These are phyloP conservation scores for Wickerhamiella nectarea DNA, from an alignment of 805 yeast genomes.

Conservation along the genomic window DNA sequence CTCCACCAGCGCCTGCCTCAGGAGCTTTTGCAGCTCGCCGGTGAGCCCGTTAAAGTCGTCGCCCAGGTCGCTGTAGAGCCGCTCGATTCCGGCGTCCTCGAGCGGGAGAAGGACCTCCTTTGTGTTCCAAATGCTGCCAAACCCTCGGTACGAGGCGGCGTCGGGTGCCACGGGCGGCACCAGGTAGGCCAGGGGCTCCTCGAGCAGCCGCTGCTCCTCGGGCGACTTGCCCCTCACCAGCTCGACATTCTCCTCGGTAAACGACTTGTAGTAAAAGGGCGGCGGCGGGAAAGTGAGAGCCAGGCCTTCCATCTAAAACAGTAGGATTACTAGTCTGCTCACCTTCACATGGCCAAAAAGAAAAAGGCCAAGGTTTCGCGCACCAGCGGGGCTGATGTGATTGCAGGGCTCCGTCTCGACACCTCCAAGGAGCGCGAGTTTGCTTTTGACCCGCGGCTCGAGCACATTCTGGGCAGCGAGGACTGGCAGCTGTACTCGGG, in stretches of 20 bases:
- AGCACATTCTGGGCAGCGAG: not conserved
- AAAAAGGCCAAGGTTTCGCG: slow-evolving; percentile 8
- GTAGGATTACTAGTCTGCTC: too few relatives aligned
- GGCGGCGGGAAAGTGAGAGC: slow-evolving; percentile 90
- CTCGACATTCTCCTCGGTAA: slow-evolving; percentile 48
- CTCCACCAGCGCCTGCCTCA: slow-evolving; percentile 65
- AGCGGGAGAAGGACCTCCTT: slow-evolving; percentile 64
- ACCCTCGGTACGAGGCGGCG: slow-evolving; percentile 56
- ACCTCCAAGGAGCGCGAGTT: not conserved
- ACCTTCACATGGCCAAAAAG: slow-evolving; percentile 10
- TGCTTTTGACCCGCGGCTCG: not conserved
- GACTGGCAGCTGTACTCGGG: not conserved
- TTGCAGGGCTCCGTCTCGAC: not conserved
- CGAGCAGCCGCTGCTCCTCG: slow-evolving; percentile 13
- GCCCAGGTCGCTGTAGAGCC: slow-evolving; percentile 39
- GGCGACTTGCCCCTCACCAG: slow-evolving; percentile 26
- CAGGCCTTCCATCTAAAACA: slow-evolving; percentile 25
- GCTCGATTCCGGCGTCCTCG: slow-evolving; percentile 62
- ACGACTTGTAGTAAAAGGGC: slow-evolving; percentile 65
- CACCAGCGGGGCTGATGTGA: not conserved
- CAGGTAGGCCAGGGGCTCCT: slow-evolving; percentile 16
- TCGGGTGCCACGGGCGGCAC: slow-evolving; percentile 26
- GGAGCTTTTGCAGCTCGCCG: slow-evolving; percentile 58
- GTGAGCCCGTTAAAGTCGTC: slow-evolving; percentile 16
- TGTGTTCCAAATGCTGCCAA: slow-evolving; percentile 80